Evolutionary conservation across 306 rosid species (phyloP).

Genomic region (Lablab purpureus): DNA sequence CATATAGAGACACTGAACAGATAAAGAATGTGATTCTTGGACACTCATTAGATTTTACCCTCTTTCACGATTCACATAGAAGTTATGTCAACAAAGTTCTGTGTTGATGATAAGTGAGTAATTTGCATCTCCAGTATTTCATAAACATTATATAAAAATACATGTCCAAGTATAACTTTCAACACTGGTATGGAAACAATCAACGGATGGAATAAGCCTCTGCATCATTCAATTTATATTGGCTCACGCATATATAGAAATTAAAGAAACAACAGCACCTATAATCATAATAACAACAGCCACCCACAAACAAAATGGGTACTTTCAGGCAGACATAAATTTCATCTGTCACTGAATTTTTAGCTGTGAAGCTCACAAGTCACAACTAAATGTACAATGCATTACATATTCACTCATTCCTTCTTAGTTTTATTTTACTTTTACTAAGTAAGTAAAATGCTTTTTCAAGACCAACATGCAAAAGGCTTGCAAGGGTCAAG

Average conservation of each 20-base stretch:
- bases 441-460: not conserved
- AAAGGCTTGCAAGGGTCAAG: not conserved
- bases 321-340: not conserved
- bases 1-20: not conserved
- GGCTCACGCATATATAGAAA: not conserved
- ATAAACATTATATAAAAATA: not conserved
- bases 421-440: not conserved
- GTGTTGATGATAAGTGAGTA: not conserved
- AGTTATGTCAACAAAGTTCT: not conserved
- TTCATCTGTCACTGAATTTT: not conserved
- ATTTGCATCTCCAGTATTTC: not conserved
- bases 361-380: not conserved
- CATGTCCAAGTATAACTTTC: not conserved
- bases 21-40: not conserved
- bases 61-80: not conserved
- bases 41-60: not conserved
- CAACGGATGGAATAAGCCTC: conserved; percentile 22
- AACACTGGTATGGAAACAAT: not conserved
- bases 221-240: conserved; percentile 1
- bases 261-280: not conserved
- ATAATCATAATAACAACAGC: not conserved
- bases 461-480: conserved; percentile 14
- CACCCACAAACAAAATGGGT: not conserved
- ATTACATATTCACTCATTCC: conserved; percentile 4
- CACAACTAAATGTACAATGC: not conserved